phyloP scores from a whole-genome alignment of 805 yeast species.

The Yarrowia hollandica region DNA sequence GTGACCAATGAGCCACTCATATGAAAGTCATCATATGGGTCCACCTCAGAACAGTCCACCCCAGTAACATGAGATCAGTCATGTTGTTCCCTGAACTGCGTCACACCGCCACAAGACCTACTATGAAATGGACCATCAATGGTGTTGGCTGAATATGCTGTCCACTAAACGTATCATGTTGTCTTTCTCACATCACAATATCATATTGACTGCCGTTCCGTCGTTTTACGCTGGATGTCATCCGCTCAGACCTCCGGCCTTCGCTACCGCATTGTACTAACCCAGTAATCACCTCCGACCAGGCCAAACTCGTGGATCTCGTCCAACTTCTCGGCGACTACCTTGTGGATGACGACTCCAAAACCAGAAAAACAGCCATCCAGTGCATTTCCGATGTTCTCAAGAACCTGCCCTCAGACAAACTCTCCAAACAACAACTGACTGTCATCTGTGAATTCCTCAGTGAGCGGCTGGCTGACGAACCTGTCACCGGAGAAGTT shows the following conservation, averaged over 20 bases:
- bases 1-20: too few relatives aligned
- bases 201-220: too few relatives aligned
- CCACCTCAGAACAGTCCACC: too few relatives aligned
- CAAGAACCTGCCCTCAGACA: conserved; percentile 37
- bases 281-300: conserved; percentile 35
- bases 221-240: too few relatives aligned
- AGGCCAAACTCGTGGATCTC: conserved; percentile 50
- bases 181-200: too few relatives aligned
- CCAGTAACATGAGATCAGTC: too few relatives aligned
- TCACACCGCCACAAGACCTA: too few relatives aligned
- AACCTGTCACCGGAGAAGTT: conserved; percentile 52
- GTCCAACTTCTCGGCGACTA: conserved; percentile 61
- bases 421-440: conserved; percentile 43
- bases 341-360: conserved; percentile 59
- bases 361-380: conserved; percentile 48
- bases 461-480: conserved; percentile 66
- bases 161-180: too few relatives aligned
- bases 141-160: too few relatives aligned
- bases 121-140: too few relatives aligned
- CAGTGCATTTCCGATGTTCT: conserved; percentile 47
- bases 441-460: conserved; percentile 51
- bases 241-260: background rate
- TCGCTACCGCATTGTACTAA: background rate
- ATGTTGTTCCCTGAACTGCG: too few relatives aligned
- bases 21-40: too few relatives aligned